phyloP scores from a whole-genome alignment of 768 basidiomycete species.

The Boletellus ananas region DNA sequence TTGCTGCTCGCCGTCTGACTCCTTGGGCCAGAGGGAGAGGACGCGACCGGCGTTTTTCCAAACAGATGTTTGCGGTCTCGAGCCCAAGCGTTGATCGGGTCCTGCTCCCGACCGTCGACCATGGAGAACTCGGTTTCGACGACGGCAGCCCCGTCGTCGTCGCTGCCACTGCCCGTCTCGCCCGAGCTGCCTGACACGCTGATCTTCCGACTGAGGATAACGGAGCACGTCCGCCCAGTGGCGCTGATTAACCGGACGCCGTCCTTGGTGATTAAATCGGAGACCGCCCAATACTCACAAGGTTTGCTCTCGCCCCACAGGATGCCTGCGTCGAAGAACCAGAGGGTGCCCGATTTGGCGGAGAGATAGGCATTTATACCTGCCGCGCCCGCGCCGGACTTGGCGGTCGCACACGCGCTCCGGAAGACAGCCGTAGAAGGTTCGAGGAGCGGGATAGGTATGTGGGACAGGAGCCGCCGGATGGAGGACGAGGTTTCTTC shows the following conservation, averaged over 20 bases:
- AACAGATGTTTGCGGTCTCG: conserved; percentile 52
- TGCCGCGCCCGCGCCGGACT: conserved; percentile 43
- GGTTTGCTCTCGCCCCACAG: conserved; percentile 75
- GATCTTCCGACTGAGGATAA: conserved; percentile 46
- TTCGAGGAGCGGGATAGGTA: conserved; percentile 43
- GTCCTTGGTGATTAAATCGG: conserved; percentile 51
- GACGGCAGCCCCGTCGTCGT: conserved; percentile 33
- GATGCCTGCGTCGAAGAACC: conserved; percentile 67
- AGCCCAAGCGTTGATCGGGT: conserved; percentile 66
- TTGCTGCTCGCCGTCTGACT: background rate
- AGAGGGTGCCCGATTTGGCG: conserved; percentile 68
- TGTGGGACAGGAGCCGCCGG: conserved; percentile 48
- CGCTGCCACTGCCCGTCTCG: conserved; percentile 36
- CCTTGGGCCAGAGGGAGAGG: background rate
- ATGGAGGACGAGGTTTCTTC: conserved; percentile 48
- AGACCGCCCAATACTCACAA: conserved; percentile 70
- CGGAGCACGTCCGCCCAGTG: conserved; percentile 64
- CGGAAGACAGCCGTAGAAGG: conserved; percentile 53
- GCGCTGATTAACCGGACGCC: conserved; percentile 56
- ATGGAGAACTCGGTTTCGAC: conserved; percentile 67
- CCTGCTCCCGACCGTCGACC: conserved; percentile 68
- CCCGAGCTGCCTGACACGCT: background rate
- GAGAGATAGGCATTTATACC: conserved; percentile 67
- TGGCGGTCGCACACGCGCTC: conserved; percentile 43
- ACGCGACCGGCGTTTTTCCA: conserved; percentile 32